phyloP scores from a whole-genome alignment of 2,329 filamentous ascomycete genomes.

The Chrysoporthe puriensis region DNA sequence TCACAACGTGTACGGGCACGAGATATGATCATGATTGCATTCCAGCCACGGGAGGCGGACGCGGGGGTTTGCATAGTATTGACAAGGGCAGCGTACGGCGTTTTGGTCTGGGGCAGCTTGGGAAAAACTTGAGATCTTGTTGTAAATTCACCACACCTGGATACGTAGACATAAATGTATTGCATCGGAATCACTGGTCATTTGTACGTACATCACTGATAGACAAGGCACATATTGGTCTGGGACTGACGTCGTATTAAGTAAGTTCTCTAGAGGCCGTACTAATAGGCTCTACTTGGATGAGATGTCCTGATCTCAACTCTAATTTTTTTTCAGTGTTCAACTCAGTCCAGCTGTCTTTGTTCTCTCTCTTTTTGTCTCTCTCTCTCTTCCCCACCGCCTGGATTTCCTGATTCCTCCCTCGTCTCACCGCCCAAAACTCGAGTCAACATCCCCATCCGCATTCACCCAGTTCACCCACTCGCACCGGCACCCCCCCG shows the following conservation, averaged over 20 bases:
- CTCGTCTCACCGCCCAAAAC: neutral
- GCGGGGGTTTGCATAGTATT: neutral
- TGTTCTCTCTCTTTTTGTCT: neutral
- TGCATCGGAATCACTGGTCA: no score
- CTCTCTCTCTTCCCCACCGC: neutral
- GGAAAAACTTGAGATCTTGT: neutral
- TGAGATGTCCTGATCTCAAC: no score
- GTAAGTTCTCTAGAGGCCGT: neutral
- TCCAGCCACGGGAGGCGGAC: no score
- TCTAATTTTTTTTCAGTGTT: neutral
- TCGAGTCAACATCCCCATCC: conserved; percentile 26
- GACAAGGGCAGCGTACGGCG: neutral
- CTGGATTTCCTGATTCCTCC: neutral
- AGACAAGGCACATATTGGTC: no score
- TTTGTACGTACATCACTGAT: no score
- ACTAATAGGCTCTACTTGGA: neutral
- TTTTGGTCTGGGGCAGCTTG: neutral
- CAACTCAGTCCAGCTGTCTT: neutral
- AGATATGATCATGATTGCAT: neutral
- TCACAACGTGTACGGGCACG: conserved; percentile 1
- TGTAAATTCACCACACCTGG: neutral
- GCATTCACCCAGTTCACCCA: conserved; percentile 58
- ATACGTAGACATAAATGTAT: neutral
- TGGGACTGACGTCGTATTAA: neutral
- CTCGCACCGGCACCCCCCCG: conserved; percentile 63